Evolutionary conservation across 2,329 filamentous ascomycete genomes (phyloP).

Genomic region (Chaetomiaceae sp.): DNA sequence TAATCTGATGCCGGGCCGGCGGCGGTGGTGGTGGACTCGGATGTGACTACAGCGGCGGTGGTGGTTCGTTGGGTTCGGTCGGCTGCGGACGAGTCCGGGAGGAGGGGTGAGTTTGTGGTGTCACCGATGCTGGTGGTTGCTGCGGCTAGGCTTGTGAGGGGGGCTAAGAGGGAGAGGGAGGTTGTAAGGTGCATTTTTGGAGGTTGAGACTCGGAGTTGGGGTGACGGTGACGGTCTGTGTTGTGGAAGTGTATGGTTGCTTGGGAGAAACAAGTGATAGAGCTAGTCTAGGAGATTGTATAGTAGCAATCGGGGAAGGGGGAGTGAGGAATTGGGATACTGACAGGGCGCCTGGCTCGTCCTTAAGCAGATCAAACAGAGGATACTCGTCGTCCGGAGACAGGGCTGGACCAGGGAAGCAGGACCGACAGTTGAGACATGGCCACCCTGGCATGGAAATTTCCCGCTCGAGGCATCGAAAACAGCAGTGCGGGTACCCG

Average conservation of each 20-base stretch:
- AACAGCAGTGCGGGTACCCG: conserved; percentile 3
- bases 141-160: conserved; percentile 14
- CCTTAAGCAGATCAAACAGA: background rate
- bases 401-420: background rate
- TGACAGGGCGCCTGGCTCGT: background rate
- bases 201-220: no score
- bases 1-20: background rate
- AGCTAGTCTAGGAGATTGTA: background rate
- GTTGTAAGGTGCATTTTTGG: conserved; percentile 25
- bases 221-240: background rate
- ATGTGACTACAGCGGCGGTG: background rate
- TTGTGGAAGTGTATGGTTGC: background rate
- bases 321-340: background rate
- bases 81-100: background rate
- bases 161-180: conserved; percentile 21
- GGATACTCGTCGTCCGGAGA: conserved; percentile 1
- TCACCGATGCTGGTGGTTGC: conserved; percentile 5
- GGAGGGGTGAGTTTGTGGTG: background rate
- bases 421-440: background rate
- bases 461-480: background rate
- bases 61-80: background rate
- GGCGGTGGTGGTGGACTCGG: background rate
- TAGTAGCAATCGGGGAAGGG: background rate
- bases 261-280: background rate
- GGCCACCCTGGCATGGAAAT: conserved; percentile 1